Evolutionary conservation across 345 rosid species (phyloP).

Genomic region (Brassica carinata): DNA sequence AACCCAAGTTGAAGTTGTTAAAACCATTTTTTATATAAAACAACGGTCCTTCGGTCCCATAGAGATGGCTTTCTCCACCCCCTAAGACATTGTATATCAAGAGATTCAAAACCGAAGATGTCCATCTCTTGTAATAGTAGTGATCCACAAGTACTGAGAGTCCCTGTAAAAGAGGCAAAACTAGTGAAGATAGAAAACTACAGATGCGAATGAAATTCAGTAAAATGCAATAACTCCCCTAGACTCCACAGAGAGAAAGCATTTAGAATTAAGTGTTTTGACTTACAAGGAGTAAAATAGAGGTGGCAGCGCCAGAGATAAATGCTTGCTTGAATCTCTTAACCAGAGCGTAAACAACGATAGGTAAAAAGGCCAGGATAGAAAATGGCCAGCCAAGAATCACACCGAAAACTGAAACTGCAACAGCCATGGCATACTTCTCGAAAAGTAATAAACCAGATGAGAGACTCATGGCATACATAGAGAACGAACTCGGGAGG

Average conservation of each 20-base stretch:
- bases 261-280: background rate
- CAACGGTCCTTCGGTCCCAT: constrained; percentile 78
- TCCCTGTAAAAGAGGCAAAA: constrained; percentile 51
- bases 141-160: constrained; percentile 68
- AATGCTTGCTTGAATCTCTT: constrained; percentile 72
- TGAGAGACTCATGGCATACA: constrained; percentile 94
- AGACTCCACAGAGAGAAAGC: constrained; percentile 4
- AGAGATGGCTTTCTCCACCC: constrained; percentile 98
- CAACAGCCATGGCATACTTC: constrained; percentile 70
- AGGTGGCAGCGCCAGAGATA: constrained; percentile 68
- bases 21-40: constrained; percentile 88
- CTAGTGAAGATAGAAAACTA: constrained; percentile 12
- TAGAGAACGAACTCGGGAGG: constrained; percentile 96
- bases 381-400: constrained; percentile 99
- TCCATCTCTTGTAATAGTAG: constrained; percentile 75
- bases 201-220: constrained; percentile 6
- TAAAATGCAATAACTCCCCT: background rate
- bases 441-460: constrained; percentile 90
- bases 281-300: constrained; percentile 70
- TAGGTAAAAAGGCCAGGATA: constrained; percentile 84
- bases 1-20: constrained; percentile 93
- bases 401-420: constrained; percentile 76
- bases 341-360: constrained; percentile 61
- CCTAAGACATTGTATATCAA: constrained; percentile 87
- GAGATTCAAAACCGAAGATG: constrained; percentile 87